Evolutionary conservation across 306 rosid species (phyloP).

Genomic region (Rubus parviflorus): DNA sequence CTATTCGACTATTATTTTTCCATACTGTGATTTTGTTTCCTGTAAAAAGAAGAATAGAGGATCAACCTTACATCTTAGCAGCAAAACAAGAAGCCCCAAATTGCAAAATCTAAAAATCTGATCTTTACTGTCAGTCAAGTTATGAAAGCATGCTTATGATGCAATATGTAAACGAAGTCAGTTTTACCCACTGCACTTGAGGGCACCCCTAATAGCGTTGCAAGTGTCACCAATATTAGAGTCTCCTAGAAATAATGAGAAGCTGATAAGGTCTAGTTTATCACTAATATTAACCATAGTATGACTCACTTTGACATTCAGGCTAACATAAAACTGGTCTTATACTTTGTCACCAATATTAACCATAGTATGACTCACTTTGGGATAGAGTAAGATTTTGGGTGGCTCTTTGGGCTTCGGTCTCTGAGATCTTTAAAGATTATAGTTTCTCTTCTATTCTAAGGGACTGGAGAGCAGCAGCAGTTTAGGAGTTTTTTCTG

Average conservation of each 20-base stretch:
- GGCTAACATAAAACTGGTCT: not conserved
- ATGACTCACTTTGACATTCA: not conserved
- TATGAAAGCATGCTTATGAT: conserved; percentile 8
- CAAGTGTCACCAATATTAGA: not conserved
- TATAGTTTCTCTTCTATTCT: too few species aligned
- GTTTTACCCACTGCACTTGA: not conserved
- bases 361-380: too few species aligned
- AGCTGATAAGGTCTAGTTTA: not conserved
- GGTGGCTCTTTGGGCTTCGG: too few species aligned
- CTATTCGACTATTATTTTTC: not conserved
- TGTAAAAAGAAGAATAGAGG: not conserved
- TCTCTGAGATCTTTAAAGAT: too few species aligned
- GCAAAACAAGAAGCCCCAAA: conserved; percentile 2
- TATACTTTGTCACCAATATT: too few species aligned
- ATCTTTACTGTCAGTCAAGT: not conserved
- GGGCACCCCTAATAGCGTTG: conserved; percentile 1
- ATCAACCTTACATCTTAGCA: not conserved
- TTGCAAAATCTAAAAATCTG: not conserved
- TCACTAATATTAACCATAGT: not conserved
- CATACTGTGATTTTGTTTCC: not conserved
- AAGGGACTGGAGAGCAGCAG: too few species aligned
- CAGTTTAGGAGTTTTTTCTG: too few species aligned
- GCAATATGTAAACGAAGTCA: not conserved
- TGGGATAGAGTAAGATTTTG: too few species aligned
- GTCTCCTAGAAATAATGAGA: not conserved